Percentiles rank a stretch among this genome's conserved stretches.
phyloP scores from a whole-genome alignment of 805 yeast species.

The Barnettozyma californica region DNA sequence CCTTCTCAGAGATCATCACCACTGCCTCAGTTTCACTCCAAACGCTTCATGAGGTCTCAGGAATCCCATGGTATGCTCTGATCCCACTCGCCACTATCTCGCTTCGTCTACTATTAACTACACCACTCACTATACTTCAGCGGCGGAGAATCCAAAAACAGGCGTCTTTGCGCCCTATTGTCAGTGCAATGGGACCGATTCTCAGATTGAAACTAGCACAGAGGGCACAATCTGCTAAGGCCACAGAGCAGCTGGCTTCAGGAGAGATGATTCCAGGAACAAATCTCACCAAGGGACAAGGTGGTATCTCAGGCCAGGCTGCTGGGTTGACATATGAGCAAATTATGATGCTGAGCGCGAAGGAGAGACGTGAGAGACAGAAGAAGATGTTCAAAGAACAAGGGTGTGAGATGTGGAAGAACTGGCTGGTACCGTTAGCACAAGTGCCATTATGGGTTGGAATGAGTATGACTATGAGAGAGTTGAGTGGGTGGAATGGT shows the following conservation, averaged over 20 bases:
- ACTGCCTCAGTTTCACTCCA: slow-evolving; percentile 33
- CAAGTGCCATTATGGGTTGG: slow-evolving; percentile 88
- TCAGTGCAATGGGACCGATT: slow-evolving; percentile 72
- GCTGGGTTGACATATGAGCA: slow-evolving; percentile 65
- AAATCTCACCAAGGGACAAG: not conserved
- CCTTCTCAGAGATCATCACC: slow-evolving; percentile 14
- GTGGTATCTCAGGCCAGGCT: slow-evolving; percentile 18
- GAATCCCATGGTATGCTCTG: slow-evolving; percentile 78
- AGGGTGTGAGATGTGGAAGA: slow-evolving; percentile 77
- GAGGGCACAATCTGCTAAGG: slow-evolving; percentile 21
- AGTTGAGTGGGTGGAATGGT: slow-evolving; percentile 54
- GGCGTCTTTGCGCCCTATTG: slow-evolving; percentile 62
- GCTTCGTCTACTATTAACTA: slow-evolving; percentile 59
- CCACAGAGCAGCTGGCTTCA: slow-evolving; percentile 26
- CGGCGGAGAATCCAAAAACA: slow-evolving; percentile 67
- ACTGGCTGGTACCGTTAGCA: slow-evolving; percentile 64
- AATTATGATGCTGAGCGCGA: slow-evolving; percentile 64
- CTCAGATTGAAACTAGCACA: slow-evolving; percentile 48
- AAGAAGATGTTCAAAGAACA: slow-evolving; percentile 60
- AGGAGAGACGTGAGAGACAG: slow-evolving; percentile 75
- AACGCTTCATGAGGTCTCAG: slow-evolving; percentile 46
- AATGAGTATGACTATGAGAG: slow-evolving; percentile 69
- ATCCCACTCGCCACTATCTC: slow-evolving; percentile 71
- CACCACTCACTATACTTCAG: slow-evolving; percentile 75
- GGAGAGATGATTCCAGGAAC: slow-evolving; percentile 10